Evolutionary conservation across 805 yeast genomes (phyloP), one percentile per base, ranked within the genome.

Genomic region (Brettanomyces custersianus): DNA sequence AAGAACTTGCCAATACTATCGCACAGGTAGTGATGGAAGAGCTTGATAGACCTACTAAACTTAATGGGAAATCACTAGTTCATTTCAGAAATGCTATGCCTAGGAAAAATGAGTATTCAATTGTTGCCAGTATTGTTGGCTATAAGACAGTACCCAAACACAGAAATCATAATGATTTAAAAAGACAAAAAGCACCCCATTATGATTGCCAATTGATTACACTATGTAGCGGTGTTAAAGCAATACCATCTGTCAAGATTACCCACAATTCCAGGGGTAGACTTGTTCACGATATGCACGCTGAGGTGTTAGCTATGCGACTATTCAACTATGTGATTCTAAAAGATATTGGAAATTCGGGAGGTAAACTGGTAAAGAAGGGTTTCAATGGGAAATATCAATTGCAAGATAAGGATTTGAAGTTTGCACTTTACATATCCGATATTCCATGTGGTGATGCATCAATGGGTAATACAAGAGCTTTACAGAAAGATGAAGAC

Each of bases 401-500:
- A 19, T 34, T 74, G 34, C 68, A 57, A 29, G 29, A 34, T 5
- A 35, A 43, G 0, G 60, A 57, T 3, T 53, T 71, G 31, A 49
- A 63, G 33, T 55, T 86, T 37, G 79, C 77, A 0, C 51, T 86
- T 43, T 79, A 74, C 41, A 61, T 82, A 5, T 74, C 88, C 9
- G 92, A 82, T 42, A 65, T 79, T 0, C 96, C 96, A 0, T 88
- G 97, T 61, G 97, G 97, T 1, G 96, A 88, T 53, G 77, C 84
- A 1, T 80, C 94, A 5, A 71, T 86, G 74, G 68, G 66, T 21
- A 44, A 56, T n/a, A 27, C 58, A 1, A 48, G 53, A 19, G 40
- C 60, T 4, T 42, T 50, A 12, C 33, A 46, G 11, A 35, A 34
- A 35, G 16, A 15, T 15, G 21, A 33, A 3, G 29, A 9, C 23